Percentiles rank a stretch among this genome's conserved stretches.
These are phyloP conservation scores for Oidium heveae DNA, from an alignment of 2,329 filamentous ascomycete species.

Conservation along the genomic window DNA sequence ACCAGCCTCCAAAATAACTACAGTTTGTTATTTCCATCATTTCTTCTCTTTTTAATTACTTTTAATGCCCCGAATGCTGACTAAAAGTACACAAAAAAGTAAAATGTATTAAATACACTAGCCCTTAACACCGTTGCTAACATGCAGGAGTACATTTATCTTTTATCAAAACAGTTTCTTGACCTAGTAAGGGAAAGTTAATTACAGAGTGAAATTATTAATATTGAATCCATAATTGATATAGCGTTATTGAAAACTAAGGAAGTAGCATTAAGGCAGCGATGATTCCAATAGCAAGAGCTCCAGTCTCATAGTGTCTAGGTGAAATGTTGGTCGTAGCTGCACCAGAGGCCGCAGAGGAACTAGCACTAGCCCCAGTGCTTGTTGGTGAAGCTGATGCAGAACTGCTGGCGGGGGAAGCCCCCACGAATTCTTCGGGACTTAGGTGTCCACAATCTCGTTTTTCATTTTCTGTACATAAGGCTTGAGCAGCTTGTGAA, in stretches of 20 bases:
- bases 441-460: slow-evolving; percentile 23
- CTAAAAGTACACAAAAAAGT: no score
- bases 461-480: slow-evolving; percentile 20
- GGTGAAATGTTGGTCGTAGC: slow-evolving; percentile 17
- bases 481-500: slow-evolving; percentile 19
- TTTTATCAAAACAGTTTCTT: no score
- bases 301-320: slow-evolving; percentile 19
- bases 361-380: slow-evolving; percentile 9
- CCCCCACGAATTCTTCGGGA: slow-evolving; percentile 10
- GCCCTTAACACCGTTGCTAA: no score
- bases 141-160: no score
- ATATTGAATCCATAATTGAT: no score
- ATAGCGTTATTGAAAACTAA: slow-evolving; percentile 14
- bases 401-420: slow-evolving; percentile 14
- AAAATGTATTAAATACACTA: no score
- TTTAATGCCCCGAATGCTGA: no score
- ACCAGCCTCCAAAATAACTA: no score
- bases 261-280: slow-evolving; percentile 28
- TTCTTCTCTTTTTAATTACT: no score
- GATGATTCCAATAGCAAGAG: slow-evolving; percentile 25
- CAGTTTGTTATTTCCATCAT: no score
- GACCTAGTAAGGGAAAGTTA: no score
- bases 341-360: slow-evolving; percentile 10
- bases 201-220: no score
- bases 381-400: slow-evolving; percentile 16